Evolutionary conservation across 257 asterid genomes (phyloP).

Genomic region (Przewalskia tangutica): DNA sequence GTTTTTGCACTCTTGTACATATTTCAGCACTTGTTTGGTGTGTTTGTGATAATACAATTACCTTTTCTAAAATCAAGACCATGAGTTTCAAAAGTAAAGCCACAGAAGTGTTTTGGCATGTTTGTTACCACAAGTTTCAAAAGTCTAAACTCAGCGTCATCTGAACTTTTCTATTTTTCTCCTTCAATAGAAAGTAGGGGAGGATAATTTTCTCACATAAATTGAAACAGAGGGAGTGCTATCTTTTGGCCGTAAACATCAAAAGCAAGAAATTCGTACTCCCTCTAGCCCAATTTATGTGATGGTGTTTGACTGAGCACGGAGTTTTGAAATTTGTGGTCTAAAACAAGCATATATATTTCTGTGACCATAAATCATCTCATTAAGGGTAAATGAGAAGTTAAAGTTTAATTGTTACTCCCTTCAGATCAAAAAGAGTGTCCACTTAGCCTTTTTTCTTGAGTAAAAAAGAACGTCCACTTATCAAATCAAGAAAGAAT

Average conservation of each 20-base stretch:
- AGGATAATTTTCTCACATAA: not conserved
- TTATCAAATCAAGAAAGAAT: too few species aligned
- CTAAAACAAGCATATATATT: not conserved
- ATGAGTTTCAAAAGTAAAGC: not conserved
- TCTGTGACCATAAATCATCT: not conserved
- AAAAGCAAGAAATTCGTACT: not conserved
- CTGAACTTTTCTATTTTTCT: not conserved
- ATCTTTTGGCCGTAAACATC: not conserved
- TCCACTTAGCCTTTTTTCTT: too few species aligned
- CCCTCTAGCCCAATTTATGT: too few species aligned
- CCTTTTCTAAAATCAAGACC: not conserved
- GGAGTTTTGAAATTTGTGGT: not conserved
- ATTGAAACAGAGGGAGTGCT: not conserved
- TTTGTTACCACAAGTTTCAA: not conserved
- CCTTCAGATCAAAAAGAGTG: too few species aligned
- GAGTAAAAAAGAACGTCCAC: too few species aligned
- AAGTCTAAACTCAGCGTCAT: not conserved
- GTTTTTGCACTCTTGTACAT: not conserved
- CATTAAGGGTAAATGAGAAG: not conserved
- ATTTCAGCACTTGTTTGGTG: not conserved
- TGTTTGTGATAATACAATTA: not conserved
- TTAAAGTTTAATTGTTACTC: not conserved
- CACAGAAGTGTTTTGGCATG: not conserved
- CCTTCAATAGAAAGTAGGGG: not conserved
- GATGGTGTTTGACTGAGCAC: too few species aligned